A percentile compares a stretch with the other conserved stretches of the same genome.
Conservation (phyloP, 2,329 filamentous ascomycete species). For the Fusarium sp. region DNA sequence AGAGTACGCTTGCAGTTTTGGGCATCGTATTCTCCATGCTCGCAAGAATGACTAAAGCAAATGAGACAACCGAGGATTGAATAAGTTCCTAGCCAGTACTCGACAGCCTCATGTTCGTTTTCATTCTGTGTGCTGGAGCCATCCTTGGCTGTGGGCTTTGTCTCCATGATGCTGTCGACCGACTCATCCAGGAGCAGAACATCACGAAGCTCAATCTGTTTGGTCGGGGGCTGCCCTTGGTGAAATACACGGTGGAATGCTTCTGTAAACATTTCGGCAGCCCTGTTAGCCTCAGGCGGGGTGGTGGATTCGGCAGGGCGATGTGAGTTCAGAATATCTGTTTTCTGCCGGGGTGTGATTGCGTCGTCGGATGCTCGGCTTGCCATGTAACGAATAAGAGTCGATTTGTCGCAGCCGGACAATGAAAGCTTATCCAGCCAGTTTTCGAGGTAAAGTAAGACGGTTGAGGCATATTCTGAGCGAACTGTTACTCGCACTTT, state of each 20-base stretch:
- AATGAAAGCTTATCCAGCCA: slow-evolving; percentile 68
- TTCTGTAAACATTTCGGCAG: slow-evolving; percentile 67
- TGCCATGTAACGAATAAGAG: slow-evolving; percentile 69
- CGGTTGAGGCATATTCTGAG: slow-evolving; percentile 66
- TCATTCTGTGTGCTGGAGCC: slow-evolving; percentile 53
- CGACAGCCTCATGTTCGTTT: slow-evolving; percentile 59
- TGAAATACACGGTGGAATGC: slow-evolving; percentile 72
- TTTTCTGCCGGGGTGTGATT: slow-evolving; percentile 70
- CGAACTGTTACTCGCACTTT: slow-evolving; percentile 65
- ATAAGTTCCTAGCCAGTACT: slow-evolving; percentile 68
- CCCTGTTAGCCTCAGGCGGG: slow-evolving; percentile 59
- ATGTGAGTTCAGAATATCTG: slow-evolving; percentile 65
- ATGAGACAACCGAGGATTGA: slow-evolving; percentile 71
- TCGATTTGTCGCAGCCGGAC: slow-evolving; percentile 66
- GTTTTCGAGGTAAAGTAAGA: slow-evolving; percentile 68
- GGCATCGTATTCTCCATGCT: slow-evolving; percentile 73
- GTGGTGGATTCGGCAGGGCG: slow-evolving; percentile 58
- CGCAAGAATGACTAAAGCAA: slow-evolving; percentile 73
- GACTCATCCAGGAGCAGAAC: slow-evolving; percentile 69
- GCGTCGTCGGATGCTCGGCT: slow-evolving; percentile 63
- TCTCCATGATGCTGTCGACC: slow-evolving; percentile 68
- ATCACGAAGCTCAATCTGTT: slow-evolving; percentile 65
- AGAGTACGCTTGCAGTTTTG: slow-evolving; percentile 68
- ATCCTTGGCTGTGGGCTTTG: slow-evolving; percentile 68
- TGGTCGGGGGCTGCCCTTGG: slow-evolving; percentile 51